phyloP scores from a whole-genome alignment of 345 rosid species.

The Bruguiera sexangula region DNA sequence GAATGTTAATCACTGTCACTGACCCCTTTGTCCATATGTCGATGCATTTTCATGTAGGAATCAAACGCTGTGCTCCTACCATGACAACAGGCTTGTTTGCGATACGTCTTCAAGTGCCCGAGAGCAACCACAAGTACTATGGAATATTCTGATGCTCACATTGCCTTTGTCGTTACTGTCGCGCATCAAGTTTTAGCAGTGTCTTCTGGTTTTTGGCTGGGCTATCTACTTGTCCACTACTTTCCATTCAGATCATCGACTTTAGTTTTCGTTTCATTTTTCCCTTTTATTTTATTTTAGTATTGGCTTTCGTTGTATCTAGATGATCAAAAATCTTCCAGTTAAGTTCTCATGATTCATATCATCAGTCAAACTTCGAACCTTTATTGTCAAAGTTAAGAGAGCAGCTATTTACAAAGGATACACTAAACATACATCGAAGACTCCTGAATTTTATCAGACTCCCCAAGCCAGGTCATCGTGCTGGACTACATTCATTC shows the following conservation, averaged over 20 bases:
- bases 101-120: constrained; percentile 2
- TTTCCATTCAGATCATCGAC: neutral
- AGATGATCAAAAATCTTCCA: neutral
- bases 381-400: no score
- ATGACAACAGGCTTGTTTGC: constrained; percentile 29
- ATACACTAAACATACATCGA: no score
- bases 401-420: no score
- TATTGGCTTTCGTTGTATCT: neutral
- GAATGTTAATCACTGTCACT: no score
- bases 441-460: no score
- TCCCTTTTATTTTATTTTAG: neutral
- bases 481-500: no score
- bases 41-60: constrained; percentile 25
- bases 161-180: constrained; percentile 15
- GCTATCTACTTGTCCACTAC: neutral
- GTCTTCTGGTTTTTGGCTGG: neutral
- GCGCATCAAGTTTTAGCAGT: constrained; percentile 18
- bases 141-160: constrained; percentile 24
- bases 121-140: neutral
- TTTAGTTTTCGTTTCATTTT: neutral
- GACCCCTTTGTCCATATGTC: no score
- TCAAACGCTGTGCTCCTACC: constrained; percentile 37
- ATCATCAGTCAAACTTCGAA: no score
- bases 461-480: no score
- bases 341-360: no score